Evolutionary conservation across 495 filamentous ascomycete species (phyloP).

Genomic region (Aspergillus carlsbadensis): DNA sequence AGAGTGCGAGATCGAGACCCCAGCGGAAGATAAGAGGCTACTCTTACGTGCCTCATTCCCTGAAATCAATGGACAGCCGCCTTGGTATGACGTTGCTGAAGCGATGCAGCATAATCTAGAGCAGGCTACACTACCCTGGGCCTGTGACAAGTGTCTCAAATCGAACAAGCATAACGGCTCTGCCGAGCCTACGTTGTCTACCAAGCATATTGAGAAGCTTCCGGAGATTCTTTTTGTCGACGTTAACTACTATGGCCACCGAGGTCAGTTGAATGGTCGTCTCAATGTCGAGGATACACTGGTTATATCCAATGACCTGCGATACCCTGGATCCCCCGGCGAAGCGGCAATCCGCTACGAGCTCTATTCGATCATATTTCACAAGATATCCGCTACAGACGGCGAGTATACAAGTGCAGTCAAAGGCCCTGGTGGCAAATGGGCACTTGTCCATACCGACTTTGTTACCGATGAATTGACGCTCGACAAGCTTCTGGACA

Average conservation of each 20-base stretch:
- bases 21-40: background rate
- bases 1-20: background rate
- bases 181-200: background rate
- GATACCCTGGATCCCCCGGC: background rate
- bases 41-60: constrained; percentile 4
- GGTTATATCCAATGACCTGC: constrained; percentile 2
- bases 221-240: constrained; percentile 21
- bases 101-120: constrained; percentile 1
- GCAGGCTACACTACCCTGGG: background rate
- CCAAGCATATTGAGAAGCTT: background rate
- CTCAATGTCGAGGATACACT: constrained; percentile 4
- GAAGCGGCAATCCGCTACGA: constrained; percentile 23
- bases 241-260: constrained; percentile 2
- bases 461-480: background rate
- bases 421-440: constrained; percentile 21
- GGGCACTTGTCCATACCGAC: constrained; percentile 30
- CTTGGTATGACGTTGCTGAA: constrained; percentile 1
- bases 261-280: background rate
- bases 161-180: background rate
- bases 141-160: background rate
- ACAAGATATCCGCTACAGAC: constrained; percentile 10
- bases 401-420: constrained; percentile 35
- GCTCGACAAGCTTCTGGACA: background rate
- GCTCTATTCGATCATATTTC: constrained; percentile 29
- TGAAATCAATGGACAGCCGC: background rate